Conservation (phyloP, 2,329 filamentous ascomycete species). For the Aspergillus candidus region DNA sequence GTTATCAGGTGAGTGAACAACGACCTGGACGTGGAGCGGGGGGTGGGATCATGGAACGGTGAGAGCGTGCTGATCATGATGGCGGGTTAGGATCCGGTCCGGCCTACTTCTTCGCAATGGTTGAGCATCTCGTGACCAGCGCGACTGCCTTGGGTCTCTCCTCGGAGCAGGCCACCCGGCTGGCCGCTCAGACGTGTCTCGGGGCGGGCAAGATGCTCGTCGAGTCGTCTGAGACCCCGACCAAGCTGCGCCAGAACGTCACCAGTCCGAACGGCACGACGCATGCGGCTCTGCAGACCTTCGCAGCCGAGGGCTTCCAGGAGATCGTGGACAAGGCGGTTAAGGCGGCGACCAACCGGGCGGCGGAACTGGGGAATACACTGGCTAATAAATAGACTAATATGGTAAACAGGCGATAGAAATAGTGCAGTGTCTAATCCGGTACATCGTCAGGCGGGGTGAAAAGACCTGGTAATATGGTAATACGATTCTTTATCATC, state of each 20-base stretch:
- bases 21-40: not conserved
- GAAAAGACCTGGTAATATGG: no score
- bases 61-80: constrained; percentile 1
- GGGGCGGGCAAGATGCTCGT: constrained; percentile 32
- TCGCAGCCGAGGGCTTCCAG: constrained; percentile 24
- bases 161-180: constrained; percentile 28
- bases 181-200: constrained; percentile 31
- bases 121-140: constrained; percentile 29
- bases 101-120: constrained; percentile 34
- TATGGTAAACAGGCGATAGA: no score
- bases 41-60: not conserved
- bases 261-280: constrained; percentile 33
- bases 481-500: no score
- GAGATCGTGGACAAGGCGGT: constrained; percentile 30
- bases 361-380: constrained; percentile 27
- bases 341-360: constrained; percentile 24
- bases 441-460: no score
- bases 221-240: constrained; percentile 24
- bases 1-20: constrained; percentile 23
- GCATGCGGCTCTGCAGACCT: constrained; percentile 27
- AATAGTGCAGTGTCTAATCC: no score
- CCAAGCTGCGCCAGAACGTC: constrained; percentile 31
- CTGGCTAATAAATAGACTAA: constrained; percentile 13
- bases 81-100: constrained; percentile 26
- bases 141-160: constrained; percentile 27